Percentiles rank a stretch among this genome's conserved stretches.
Evolutionary conservation across 495 filamentous ascomycete genomes (phyloP).

Genomic region (Cryomyces antarcticus): DNA sequence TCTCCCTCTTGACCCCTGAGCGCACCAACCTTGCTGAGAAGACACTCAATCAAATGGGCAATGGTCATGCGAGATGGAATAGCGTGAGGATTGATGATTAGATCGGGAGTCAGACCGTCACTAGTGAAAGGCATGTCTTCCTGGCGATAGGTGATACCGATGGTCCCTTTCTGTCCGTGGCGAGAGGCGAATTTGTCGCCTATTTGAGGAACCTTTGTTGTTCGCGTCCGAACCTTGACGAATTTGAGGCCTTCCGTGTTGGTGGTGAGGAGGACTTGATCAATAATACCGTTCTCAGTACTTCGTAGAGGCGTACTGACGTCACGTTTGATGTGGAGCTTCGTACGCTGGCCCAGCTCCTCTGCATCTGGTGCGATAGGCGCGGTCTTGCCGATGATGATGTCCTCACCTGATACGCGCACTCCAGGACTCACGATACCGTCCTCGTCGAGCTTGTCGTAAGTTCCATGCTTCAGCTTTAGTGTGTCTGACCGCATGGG

Average conservation of each 20-base stretch:
- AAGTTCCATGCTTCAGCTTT: background rate
- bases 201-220: slow-evolving; percentile 95
- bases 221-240: slow-evolving; percentile 91
- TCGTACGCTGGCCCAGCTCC: slow-evolving; percentile 81
- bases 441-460: slow-evolving; percentile 79
- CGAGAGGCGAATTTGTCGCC: slow-evolving; percentile 98
- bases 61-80: slow-evolving; percentile 99
- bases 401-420: slow-evolving; percentile 89
- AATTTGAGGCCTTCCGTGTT: slow-evolving; percentile 79
- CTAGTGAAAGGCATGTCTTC: slow-evolving; percentile 98
- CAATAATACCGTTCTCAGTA: slow-evolving; percentile 91
- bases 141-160: slow-evolving; percentile 90
- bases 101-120: slow-evolving; percentile 77
- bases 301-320: slow-evolving; percentile 84
- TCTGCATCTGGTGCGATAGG: slow-evolving; percentile 81
- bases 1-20: slow-evolving; percentile 87
- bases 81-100: slow-evolving; percentile 98
- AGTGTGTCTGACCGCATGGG: slow-evolving; percentile 47
- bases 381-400: slow-evolving; percentile 97
- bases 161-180: slow-evolving; percentile 97
- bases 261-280: slow-evolving; percentile 80
- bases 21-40: slow-evolving; percentile 83
- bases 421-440: slow-evolving; percentile 84
- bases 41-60: slow-evolving; percentile 97
- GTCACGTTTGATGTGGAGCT: slow-evolving; percentile 77